These are phyloP conservation scores for Ambrosiella beaveri DNA, from an alignment of 2,329 filamentous ascomycete genomes.

Conservation along the genomic window DNA sequence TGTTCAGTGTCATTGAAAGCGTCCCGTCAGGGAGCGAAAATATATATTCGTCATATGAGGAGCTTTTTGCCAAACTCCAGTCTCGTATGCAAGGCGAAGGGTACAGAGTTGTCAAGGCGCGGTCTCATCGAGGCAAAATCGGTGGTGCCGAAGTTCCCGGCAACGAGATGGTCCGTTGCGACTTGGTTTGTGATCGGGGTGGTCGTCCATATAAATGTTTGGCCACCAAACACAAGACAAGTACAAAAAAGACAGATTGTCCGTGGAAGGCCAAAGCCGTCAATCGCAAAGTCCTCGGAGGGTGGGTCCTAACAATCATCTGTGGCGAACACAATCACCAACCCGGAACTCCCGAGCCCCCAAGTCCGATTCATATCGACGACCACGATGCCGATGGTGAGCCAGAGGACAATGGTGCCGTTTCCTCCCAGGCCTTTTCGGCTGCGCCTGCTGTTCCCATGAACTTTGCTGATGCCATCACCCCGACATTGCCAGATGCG, in stretches of 20 bases:
- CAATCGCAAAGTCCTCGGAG: conserved; percentile 26
- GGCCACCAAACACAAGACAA: conserved; percentile 28
- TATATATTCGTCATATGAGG: conserved; percentile 25
- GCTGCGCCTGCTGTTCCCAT: not conserved
- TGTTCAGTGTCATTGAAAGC: conserved; percentile 28
- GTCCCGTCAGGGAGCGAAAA: conserved; percentile 22
- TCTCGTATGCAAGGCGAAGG: conserved; percentile 27
- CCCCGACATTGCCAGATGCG: not conserved
- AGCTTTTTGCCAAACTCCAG: conserved; percentile 25
- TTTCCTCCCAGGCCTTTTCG: not conserved
- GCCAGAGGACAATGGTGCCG: conserved; percentile 15
- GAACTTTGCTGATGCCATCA: not conserved
- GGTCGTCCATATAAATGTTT: conserved; percentile 27
- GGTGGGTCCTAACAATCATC: conserved; percentile 28
- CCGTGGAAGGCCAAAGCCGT: conserved; percentile 30
- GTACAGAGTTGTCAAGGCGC: conserved; percentile 29
- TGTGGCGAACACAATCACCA: conserved; percentile 30
- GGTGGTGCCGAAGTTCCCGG: conserved; percentile 24
- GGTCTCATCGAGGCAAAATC: conserved; percentile 26
- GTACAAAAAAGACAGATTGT: conserved; percentile 29
- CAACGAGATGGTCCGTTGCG: conserved; percentile 28
- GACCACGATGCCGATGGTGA: conserved; percentile 21
- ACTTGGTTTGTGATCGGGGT: conserved; percentile 29
- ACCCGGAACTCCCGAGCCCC: conserved; percentile 27
- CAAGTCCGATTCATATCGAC: conserved; percentile 19